A percentile compares a stretch with the other conserved stretches of the same genome.
Evolutionary conservation across 495 filamentous ascomycete genomes (phyloP).

Genomic region (Emericellopsis terricola): DNA sequence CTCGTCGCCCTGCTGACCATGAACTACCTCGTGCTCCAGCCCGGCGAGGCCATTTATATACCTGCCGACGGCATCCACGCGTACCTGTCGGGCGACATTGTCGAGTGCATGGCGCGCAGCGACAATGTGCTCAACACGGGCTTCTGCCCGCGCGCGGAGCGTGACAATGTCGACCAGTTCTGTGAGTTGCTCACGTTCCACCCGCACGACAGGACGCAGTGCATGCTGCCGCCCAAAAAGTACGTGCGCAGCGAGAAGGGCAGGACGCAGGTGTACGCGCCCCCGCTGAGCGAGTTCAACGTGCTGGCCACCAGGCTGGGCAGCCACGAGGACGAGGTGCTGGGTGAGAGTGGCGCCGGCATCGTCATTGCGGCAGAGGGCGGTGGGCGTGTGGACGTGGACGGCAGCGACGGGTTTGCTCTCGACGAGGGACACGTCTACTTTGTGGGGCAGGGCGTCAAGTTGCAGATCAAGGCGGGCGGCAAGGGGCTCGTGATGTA

Average conservation of each 20-base stretch:
- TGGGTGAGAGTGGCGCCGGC: too few species aligned
- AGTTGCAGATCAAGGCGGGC: too few species aligned
- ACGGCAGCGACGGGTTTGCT: too few species aligned
- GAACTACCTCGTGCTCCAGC: conserved; percentile 55
- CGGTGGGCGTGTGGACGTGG: too few species aligned
- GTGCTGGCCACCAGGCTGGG: too few species aligned
- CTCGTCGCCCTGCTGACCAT: conserved; percentile 50
- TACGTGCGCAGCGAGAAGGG: conserved; percentile 36
- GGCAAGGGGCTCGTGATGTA: too few species aligned
- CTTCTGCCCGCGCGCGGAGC: conserved; percentile 48
- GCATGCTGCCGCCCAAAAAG: conserved; percentile 27
- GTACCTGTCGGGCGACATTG: conserved; percentile 88
- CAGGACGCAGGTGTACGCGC: conserved; percentile 41
- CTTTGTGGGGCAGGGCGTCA: too few species aligned
- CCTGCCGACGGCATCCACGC: conserved; percentile 94
- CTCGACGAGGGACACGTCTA: too few species aligned
- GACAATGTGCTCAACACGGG: conserved; percentile 76
- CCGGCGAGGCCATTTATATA: conserved; percentile 90
- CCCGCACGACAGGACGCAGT: conserved; percentile 34
- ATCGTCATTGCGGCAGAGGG: too few species aligned
- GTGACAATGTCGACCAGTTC: conserved; percentile 46
- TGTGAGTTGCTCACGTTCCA: conserved; percentile 35
- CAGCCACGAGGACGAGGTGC: too few species aligned
- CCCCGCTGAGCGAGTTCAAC: conserved; percentile 58
- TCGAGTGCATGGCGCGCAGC: conserved; percentile 96